Evolutionary conservation across 192 early-diverging fungal genomes (phyloP).

Genomic region (Linnemannia zychae): DNA sequence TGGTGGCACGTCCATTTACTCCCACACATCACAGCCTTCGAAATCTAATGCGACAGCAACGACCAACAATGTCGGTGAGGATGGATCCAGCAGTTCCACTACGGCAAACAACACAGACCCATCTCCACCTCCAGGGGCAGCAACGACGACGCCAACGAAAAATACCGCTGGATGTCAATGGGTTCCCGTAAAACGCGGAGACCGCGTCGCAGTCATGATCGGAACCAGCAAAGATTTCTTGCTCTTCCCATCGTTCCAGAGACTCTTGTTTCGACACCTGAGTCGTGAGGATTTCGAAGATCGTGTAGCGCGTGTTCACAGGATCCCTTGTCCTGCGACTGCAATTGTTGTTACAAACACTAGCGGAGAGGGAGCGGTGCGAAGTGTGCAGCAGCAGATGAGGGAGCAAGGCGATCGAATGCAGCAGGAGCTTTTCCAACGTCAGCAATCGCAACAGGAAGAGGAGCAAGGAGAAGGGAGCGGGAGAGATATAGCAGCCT

Average conservation of each 20-base stretch:
- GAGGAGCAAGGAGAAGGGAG: neutral
- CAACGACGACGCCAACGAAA: neutral
- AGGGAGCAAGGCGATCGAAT: neutral
- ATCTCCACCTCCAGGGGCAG: neutral
- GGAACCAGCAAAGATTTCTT: conserved; percentile 48
- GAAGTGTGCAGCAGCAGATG: neutral
- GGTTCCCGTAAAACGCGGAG: conserved; percentile 29
- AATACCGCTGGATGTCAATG: conserved; percentile 42
- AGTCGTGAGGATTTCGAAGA: conserved; percentile 54
- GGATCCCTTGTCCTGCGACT: conserved; percentile 27
- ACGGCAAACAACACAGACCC: too few relatives aligned
- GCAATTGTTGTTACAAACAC: conserved; percentile 10
- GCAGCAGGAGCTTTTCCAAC: neutral
- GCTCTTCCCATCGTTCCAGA: conserved; percentile 50
- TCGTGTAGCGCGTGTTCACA: conserved; percentile 12
- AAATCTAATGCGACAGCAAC: neutral
- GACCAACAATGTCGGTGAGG: neutral
- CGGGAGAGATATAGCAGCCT: neutral
- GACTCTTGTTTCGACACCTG: conserved; percentile 41
- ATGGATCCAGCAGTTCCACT: neutral
- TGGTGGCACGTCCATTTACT: conserved; percentile 36
- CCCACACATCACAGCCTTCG: neutral
- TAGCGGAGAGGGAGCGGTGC: neutral
- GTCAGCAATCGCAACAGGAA: neutral
- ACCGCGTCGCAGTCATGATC: conserved; percentile 52